phyloP scores from a whole-genome alignment of 2,329 filamentous ascomycete species.

The Lecanosticta acicola region DNA sequence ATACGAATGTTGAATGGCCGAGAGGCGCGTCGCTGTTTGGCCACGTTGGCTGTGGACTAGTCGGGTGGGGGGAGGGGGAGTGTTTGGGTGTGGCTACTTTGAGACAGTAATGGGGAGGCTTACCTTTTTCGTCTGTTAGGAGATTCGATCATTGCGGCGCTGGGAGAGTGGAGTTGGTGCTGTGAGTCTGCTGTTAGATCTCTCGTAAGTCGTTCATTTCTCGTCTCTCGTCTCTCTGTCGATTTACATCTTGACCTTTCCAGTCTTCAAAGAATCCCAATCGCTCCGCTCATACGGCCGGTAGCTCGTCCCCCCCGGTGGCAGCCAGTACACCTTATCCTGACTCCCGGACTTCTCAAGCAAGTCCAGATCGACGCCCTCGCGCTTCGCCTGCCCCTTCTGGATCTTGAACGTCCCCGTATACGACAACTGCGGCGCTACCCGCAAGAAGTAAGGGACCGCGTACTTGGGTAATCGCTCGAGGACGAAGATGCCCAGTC shows the following conservation, averaged over 20 bases:
- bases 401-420: slow-evolving; percentile 89
- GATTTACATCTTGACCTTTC: slow-evolving; percentile 58
- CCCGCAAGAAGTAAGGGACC: slow-evolving; percentile 68
- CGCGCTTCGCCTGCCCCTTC: slow-evolving; percentile 63
- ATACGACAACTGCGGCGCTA: slow-evolving; percentile 56
- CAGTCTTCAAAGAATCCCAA: slow-evolving; percentile 62
- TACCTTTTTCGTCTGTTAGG: too few species aligned
- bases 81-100: too few species aligned
- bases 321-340: slow-evolving; percentile 61
- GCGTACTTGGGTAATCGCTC: slow-evolving; percentile 64
- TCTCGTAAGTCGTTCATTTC: too few species aligned
- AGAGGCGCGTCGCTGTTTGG: too few species aligned
- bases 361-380: slow-evolving; percentile 63
- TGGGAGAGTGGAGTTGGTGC: too few species aligned
- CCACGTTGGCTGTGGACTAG: too few species aligned
- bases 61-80: too few species aligned
- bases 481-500: slow-evolving; percentile 55
- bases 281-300: slow-evolving; percentile 60
- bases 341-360: slow-evolving; percentile 38
- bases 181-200: too few species aligned
- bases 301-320: slow-evolving; percentile 54
- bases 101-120: too few species aligned
- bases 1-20: too few species aligned
- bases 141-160: too few species aligned
- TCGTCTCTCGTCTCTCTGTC: too few species aligned